Base-by-base conservation (phyloP, 495 filamentous ascomycete genomes). In the Schizothecium vesticola region DNA sequence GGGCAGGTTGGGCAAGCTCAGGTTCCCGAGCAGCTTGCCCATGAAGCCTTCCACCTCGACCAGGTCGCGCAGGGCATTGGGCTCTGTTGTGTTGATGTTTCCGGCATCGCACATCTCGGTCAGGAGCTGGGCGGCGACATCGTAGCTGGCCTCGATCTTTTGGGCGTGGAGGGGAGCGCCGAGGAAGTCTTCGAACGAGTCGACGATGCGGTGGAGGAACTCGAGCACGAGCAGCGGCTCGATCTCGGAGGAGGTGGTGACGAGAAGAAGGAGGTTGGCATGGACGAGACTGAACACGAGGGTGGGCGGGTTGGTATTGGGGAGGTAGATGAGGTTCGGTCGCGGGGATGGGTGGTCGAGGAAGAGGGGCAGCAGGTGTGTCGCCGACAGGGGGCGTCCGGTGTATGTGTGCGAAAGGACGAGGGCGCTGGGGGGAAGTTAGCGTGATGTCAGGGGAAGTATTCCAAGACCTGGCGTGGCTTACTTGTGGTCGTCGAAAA, bases 101-200 rank as follows among this genome's bases (percentile, higher is more conserved):
- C 95, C 96, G 13, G 88, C 93, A 86, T 99, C 95, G 77, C 94
- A 97, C 89, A 98, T 97, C 80, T 99, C 95, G 72, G 89, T 90
- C 28, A 98, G 84, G 9, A 99, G 80, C 79, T 98, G 96, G 21
- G 93, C 93, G 24, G 97, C 91, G 57, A 98, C 90, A 87, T 98
- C 92, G 75, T 98, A 99, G 77, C 87, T 91, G 31, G 82, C 82
- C 77, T 97, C 92, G 72, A 99, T 89, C 80, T 94, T 97, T 67
- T 82, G 84, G 19, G 92, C 90, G 23, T 97, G 80, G 63, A 99
- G 78, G 3, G 95, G 95, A n/a, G 91, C 86, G 36, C 94, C 94
- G 13, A 98, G 83, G 74, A 97, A 98, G 66, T 97, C 95, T 80
- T 99, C 96, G 22, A 99, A 84, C 4, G 92, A 87, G 83, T 99